Evolutionary conservation across 2,329 filamentous ascomycete species (phyloP), one percentile per base, ranked within the genome.

Genomic region (Diaporthe vaccinii): DNA sequence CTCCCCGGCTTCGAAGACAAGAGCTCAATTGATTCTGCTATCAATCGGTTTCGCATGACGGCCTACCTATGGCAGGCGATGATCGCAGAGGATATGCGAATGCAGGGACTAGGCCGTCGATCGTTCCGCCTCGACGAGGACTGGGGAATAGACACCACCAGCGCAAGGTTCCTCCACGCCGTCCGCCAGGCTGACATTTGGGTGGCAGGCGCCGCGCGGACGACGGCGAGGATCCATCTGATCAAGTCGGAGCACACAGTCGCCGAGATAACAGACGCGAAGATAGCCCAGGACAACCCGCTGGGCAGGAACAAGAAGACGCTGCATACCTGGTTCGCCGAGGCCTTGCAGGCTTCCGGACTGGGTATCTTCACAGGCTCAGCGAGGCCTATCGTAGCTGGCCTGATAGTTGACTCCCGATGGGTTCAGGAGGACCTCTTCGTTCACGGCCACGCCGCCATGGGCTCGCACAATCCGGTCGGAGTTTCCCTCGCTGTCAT

Each of bases 61-160:
- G 61, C 61, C 9, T 65, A 65, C 25, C 31, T 65, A 17, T 65
- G 59, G 59, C 59, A 65, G 14, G 59, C 59, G 1, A 65, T 65
- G 59, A 31, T 65, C 8, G 59, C 59, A 10, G 59, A 65, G 17
- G 39, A 65, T 25, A 65, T 65, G 59, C 59, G 59, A 8, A 10
- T 49, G 25, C 34, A 49, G 39, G 61, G 61, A 2, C 61, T 65
- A 3, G 41, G 61, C 10, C 61, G 61, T 0, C 41, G 41, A n/a
- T 49, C 61, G 8, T 65, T 65, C 61, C 61, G 41, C 9, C 61
- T 65, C 4, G 61, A 65, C 28, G 61, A 65, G 12, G 17, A 10
- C 41, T 65, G 61, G 61, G 61, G 31, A 1, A 8, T 49, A 9
- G 61, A 65, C 3, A 65, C 61, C 2, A 65, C 61, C 3, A 65